These are phyloP conservation scores for Teratosphaeria epicoccoides DNA, from an alignment of 2,329 filamentous ascomycete species.

Conservation along the genomic window DNA sequence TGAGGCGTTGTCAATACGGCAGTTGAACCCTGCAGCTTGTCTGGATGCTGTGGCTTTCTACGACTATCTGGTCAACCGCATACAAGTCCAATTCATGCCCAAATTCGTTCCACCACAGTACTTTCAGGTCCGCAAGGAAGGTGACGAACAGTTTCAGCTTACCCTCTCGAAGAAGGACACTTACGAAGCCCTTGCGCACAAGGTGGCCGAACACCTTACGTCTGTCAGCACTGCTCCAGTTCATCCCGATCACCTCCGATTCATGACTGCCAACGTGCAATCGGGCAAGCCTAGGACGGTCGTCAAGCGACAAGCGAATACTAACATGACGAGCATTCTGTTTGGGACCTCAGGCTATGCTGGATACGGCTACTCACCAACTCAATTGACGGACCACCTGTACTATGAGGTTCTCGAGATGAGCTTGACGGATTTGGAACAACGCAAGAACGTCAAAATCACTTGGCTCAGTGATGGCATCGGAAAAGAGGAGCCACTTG, in stretches of 20 bases:
- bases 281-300: slow-evolving; percentile 67
- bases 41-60: slow-evolving; percentile 51
- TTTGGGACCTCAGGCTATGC: slow-evolving; percentile 50
- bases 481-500: slow-evolving; percentile 75
- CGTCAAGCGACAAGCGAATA: slow-evolving; percentile 61
- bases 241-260: slow-evolving; percentile 77
- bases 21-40: slow-evolving; percentile 20
- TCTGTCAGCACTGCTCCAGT: slow-evolving; percentile 35
- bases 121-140: slow-evolving; percentile 24
- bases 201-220: slow-evolving; percentile 64
- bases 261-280: slow-evolving; percentile 72
- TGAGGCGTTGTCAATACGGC: slow-evolving; percentile 16
- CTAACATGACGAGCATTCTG: slow-evolving; percentile 70
- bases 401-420: slow-evolving; percentile 94
- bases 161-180: slow-evolving; percentile 77
- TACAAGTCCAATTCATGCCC: slow-evolving; percentile 67
- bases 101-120: slow-evolving; percentile 34
- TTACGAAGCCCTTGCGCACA: slow-evolving; percentile 77
- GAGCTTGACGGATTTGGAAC: slow-evolving; percentile 84
- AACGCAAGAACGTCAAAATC: slow-evolving; percentile 77
- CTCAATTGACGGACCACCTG: slow-evolving; percentile 54
- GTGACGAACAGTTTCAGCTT: slow-evolving; percentile 61
- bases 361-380: slow-evolving; percentile 55
- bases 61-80: slow-evolving; percentile 80
- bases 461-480: slow-evolving; percentile 83